A percentile compares a stretch with the other conserved stretches of the same genome.
These are phyloP conservation scores for Effrenium voratum DNA, from an alignment of 73 alveolate species.

Conservation along the genomic window DNA sequence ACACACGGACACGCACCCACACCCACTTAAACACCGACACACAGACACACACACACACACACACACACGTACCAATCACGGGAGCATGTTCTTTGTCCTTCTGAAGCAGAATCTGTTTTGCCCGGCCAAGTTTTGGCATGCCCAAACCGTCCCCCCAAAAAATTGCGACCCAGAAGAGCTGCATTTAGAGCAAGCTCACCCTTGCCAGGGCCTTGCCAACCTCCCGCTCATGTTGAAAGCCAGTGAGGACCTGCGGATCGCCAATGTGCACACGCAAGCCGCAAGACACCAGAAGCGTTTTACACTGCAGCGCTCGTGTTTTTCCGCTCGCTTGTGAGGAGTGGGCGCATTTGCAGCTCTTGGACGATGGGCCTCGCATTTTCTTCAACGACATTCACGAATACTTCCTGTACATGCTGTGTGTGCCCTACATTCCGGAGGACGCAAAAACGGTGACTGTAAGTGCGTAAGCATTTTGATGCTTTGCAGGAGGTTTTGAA, in stretches of 20 bases:
- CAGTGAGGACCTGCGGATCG: constrained; percentile 32
- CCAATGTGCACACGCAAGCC: background rate
- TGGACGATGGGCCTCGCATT: constrained; percentile 83
- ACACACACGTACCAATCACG: too few relatives aligned
- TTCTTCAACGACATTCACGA: constrained; percentile 91
- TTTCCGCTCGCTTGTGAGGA: background rate
- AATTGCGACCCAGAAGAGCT: background rate
- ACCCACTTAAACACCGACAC: too few relatives aligned
- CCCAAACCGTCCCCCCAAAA: too few relatives aligned
- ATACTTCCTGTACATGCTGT: constrained; percentile 89
- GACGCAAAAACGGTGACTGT: background rate
- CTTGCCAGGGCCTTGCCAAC: constrained; percentile 85
- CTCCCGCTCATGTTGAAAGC: constrained; percentile 89
- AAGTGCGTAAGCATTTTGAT: background rate
- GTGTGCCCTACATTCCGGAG: constrained; percentile 89
- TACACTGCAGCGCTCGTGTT: background rate
- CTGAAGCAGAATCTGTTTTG: too few relatives aligned
- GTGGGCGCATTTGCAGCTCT: constrained; percentile 94
- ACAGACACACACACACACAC: too few relatives aligned
- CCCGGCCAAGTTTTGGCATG: too few relatives aligned
- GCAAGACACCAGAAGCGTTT: background rate
- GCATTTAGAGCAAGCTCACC: too few relatives aligned
- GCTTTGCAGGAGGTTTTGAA: constrained; percentile 66
- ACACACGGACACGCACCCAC: too few relatives aligned
- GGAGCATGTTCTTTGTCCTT: too few relatives aligned